Evolutionary conservation across 805 yeast genomes (phyloP), one percentile per base, ranked within the genome.

Genomic region (Spathaspora gorwiae): DNA sequence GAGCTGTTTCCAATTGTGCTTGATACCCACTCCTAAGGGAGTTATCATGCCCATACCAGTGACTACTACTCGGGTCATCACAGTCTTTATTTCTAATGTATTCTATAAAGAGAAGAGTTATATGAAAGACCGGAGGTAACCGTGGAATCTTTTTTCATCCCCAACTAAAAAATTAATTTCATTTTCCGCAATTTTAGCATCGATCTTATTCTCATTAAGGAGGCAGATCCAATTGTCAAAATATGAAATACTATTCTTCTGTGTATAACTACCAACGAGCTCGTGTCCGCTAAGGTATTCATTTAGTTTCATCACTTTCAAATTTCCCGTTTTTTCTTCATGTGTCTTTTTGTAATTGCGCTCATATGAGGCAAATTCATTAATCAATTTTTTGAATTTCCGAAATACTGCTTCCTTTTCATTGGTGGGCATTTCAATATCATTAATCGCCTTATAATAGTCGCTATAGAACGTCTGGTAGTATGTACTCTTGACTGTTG

Each of bases 1-100:
- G 6, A 86, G 61, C 13, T 68, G 69, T 2, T 59, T 42, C 90
- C 92, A 87, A 3, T 79, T 64, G 11, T 60, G 62, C 12, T 55
- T 55, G 3, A 72, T 75, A 0, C 90, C 90, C 6, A 81, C 80
- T 0, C 97, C 98, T 3, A 94, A 66, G 0, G 99, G 99, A 0
- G 94, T 80, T 1, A 90, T 78, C 26, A 87, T 66, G 0, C 98
- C 98, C 7, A 94, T 60, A 0, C 99, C 99, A 0, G 99, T 94
- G 1, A 92, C 84, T 1, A 92, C 97, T 0, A 92, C 96, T 63
- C 96, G 68, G 47, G 45, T 26, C 43, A 34, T 46, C 35, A 29
- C 26, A 6, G 6, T 32, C 14, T 37, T 5, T 39, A 31, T 15
- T 27, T 26, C 11, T 42, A 29, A 11, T 40, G 12, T 13, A 26